Evolutionary conservation across 2,329 filamentous ascomycete genomes (phyloP).

Genomic region (Sporothrix sp.): DNA sequence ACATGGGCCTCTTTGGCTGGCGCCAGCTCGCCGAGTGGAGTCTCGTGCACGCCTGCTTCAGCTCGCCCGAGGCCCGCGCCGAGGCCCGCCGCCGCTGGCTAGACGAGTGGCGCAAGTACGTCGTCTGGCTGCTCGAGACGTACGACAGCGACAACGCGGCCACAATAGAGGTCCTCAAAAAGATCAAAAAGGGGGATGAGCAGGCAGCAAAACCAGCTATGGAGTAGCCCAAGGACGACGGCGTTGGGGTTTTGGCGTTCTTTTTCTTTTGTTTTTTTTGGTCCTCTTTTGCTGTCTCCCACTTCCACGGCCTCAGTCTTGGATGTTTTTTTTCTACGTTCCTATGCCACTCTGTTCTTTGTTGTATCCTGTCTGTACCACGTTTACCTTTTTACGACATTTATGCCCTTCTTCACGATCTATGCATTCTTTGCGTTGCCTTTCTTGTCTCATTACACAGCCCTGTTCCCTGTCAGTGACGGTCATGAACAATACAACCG

Average conservation of each 20-base stretch:
- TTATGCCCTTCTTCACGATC: too few species aligned
- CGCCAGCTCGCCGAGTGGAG: slow-evolving; percentile 58
- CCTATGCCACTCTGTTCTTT: not conserved
- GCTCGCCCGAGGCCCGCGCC: slow-evolving; percentile 34
- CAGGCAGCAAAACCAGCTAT: too few species aligned
- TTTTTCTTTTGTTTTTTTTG: not conserved
- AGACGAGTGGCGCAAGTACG: slow-evolving; percentile 48
- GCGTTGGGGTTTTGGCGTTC: not conserved
- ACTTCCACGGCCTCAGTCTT: not conserved
- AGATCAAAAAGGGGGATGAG: too few species aligned
- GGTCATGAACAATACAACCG: too few species aligned
- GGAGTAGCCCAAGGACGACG: too few species aligned
- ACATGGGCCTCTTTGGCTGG: slow-evolving; percentile 61
- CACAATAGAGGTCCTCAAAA: too few species aligned
- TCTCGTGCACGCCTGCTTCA: slow-evolving; percentile 49
- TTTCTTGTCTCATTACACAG: too few species aligned
- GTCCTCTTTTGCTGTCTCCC: not conserved
- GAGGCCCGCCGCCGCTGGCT: slow-evolving; percentile 39
- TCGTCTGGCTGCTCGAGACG: slow-evolving; percentile 39
- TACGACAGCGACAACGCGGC: slow-evolving; percentile 24
- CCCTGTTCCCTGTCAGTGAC: too few species aligned
- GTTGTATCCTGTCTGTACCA: too few species aligned
- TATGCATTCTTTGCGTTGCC: too few species aligned
- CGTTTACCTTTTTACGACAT: too few species aligned
- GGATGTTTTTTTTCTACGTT: not conserved